Conservation (phyloP, 1,284 basidiomycete genomes). For the Naganishia sp. region DNA sequence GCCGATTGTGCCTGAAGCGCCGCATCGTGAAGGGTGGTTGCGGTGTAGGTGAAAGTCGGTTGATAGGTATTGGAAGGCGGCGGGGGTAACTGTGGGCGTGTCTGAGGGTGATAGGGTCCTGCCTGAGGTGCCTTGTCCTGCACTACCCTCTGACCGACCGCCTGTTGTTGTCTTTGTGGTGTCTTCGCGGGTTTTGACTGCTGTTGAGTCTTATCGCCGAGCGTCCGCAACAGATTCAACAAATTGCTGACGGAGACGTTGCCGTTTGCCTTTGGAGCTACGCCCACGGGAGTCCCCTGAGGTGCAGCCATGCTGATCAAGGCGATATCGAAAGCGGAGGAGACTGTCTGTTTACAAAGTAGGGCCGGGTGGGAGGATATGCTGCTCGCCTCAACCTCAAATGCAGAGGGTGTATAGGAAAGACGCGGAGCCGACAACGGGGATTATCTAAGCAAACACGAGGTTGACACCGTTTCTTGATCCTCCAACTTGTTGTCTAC, state of each 20-base stretch:
- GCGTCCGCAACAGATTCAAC: constrained; percentile 9
- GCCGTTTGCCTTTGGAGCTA: background rate
- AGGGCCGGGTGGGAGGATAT: background rate
- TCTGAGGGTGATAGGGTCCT: background rate
- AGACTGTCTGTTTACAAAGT: constrained; percentile 27
- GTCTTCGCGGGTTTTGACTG: background rate
- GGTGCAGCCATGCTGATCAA: constrained; percentile 10
- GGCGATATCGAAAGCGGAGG: background rate
- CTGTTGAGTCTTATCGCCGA: constrained; percentile 14
- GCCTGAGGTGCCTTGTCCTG: background rate
- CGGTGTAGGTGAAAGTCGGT: constrained; percentile 7
- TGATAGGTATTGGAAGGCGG: background rate
- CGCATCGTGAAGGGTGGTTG: constrained; percentile 18
- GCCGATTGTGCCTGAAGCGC: constrained; percentile 7
- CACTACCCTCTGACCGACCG: background rate
- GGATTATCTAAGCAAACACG: background rate
- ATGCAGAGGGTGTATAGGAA: background rate
- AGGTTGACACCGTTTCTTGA: no score
- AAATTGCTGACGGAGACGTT: constrained; percentile 12
- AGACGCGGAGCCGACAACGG: constrained; percentile 1
- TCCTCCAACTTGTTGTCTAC: no score
- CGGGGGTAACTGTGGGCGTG: background rate
- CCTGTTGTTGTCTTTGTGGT: background rate
- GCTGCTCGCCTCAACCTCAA: background rate
- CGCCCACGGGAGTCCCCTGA: constrained; percentile 1